Evolutionary conservation across 257 asterid species (phyloP).

Genomic region (Verbena officinalis): DNA sequence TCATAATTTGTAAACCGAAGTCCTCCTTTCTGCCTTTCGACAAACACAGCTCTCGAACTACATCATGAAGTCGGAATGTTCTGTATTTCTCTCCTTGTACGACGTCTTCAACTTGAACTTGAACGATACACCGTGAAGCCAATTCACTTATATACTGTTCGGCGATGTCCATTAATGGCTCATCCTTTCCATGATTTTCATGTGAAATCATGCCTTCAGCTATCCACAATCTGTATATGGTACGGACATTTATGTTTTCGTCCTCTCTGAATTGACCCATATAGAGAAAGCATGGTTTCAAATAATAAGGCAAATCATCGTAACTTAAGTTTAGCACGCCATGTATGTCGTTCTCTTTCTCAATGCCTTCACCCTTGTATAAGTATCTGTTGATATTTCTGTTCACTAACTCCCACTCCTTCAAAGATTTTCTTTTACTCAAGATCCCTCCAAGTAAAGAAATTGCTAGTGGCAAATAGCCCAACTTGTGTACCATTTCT

Average conservation of each 20-base stretch:
- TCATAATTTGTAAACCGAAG: conserved; percentile 13
- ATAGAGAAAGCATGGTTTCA: conserved; percentile 23
- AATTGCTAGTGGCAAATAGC: conserved; percentile 16
- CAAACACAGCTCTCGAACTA: conserved; percentile 21
- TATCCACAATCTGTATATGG: conserved; percentile 14
- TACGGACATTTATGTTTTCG: background rate
- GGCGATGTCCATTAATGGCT: conserved; percentile 10
- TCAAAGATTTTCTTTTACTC: background rate
- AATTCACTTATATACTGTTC: conserved; percentile 16
- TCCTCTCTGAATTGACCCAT: conserved; percentile 20
- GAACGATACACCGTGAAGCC: conserved; percentile 16
- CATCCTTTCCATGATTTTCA: background rate
- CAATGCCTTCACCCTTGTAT: background rate
- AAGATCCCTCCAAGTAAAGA: conserved; percentile 21
- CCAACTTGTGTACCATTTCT: conserved; percentile 10
- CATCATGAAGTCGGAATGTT: conserved; percentile 19
- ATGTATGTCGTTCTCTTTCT: background rate
- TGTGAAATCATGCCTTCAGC: conserved; percentile 25
- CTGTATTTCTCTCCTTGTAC: background rate
- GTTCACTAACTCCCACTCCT: conserved; percentile 18
- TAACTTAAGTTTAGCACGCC: conserved; percentile 15
- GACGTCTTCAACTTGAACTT: background rate
- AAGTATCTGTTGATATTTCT: background rate
- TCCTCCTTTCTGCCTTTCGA: conserved; percentile 9
- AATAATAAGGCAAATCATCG: conserved; percentile 7